phyloP scores from a whole-genome alignment of 768 basidiomycete species.

The Tulasnella sp. region DNA sequence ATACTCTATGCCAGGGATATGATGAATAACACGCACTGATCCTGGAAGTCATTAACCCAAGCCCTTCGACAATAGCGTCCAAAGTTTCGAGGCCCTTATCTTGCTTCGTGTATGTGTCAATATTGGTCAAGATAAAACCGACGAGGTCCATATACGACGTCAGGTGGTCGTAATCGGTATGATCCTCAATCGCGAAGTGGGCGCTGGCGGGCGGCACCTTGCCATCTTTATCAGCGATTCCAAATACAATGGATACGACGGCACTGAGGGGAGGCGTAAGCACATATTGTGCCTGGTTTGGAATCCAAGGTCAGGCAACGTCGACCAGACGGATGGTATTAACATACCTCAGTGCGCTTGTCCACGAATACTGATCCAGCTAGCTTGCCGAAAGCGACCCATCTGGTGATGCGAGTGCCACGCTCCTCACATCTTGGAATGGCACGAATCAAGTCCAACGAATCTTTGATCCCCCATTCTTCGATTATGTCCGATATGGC shows the following conservation, averaged over 20 bases:
- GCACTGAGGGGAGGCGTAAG: not conserved
- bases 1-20: too few relatives aligned
- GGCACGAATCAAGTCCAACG: not conserved
- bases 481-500: not conserved
- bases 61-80: not conserved
- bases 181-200: not conserved
- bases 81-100: not conserved
- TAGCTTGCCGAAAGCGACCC: constrained; percentile 6
- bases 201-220: not conserved
- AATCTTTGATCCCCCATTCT: not conserved
- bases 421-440: not conserved
- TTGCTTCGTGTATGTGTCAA: not conserved
- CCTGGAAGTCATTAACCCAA: not conserved
- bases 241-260: not conserved
- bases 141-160: not conserved
- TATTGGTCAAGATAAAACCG: not conserved
- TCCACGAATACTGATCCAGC: not conserved
- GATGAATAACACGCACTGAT: not conserved
- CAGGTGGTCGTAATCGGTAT: not conserved
- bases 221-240: not conserved
- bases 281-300: not conserved
- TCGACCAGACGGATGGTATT: too few relatives aligned
- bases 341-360: too few relatives aligned
- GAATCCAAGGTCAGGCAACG: too few relatives aligned
- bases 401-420: not conserved